Base-by-base conservation (phyloP, 2,329 filamentous ascomycete genomes). In the Fusarium napiforme region DNA sequence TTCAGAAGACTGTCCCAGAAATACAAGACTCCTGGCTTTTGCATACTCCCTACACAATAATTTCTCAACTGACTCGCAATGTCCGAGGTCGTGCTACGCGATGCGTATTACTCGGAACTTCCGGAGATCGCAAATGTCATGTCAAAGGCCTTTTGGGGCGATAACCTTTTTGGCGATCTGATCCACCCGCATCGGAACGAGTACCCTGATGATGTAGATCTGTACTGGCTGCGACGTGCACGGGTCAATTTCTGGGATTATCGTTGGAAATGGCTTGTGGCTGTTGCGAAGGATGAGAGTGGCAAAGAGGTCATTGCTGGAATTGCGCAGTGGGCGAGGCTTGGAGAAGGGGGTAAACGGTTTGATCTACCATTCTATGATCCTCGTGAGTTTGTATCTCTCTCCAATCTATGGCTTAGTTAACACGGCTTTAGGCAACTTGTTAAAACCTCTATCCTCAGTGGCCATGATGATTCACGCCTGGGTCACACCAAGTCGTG, bases 151-250 rank as follows among this genome's bases (percentile, higher is more conserved):
- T 83, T 83, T 59, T 76, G 76, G 72, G 74, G 82, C 11, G 81
- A 83, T 34, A 76, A 77, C 16, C 52, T 83, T 11, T 81, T 81
- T 39, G 81, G 81, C 26, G 66, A 78, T 5, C 65, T 81, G 26
- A 81, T 83, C 30, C 79, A 82, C 55, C 82, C 82, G 7, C 72
- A 79, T 60, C 81, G 82, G 26, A 60, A 77, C 9, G 55, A 79
- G 34, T 77, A 78, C 42, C 81, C 81, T 0, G 60, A 69, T 19
- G 79, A 83, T 61, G 74, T 78, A 26, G 67, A 80, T 46, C 37
- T 77, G 21, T 81, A 78, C 68, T 83, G 78, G 72, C 60, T 82
- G 39, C 73, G 77, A 5, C 60, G 75, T 5, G 71, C 72, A 4
- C 75, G 77, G 19, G 74, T 79, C 39, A 76, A 74, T 45, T 80